Percentiles rank a stretch among this genome's conserved stretches.
phyloP scores from a whole-genome alignment of 2,329 filamentous ascomycete genomes.

The Fusarium lateritium region DNA sequence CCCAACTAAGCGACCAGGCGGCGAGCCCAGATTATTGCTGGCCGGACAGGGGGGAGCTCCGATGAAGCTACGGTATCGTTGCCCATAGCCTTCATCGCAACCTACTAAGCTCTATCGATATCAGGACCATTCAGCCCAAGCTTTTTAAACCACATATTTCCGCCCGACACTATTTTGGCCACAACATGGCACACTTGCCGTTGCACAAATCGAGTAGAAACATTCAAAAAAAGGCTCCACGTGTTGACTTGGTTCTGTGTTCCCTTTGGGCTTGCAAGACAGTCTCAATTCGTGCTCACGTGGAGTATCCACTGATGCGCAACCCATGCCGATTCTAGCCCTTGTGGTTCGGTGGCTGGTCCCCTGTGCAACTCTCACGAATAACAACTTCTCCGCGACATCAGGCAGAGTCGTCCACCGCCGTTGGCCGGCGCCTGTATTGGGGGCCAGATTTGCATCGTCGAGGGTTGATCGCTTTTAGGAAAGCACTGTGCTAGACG shows the following conservation, averaged over 20 bases:
- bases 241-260: constrained; percentile 49
- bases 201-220: constrained; percentile 48
- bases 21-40: constrained; percentile 32
- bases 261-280: constrained; percentile 45
- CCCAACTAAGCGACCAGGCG: constrained; percentile 45
- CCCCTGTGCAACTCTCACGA: constrained; percentile 44
- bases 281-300: constrained; percentile 48
- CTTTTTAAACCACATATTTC: constrained; percentile 9
- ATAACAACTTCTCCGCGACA: constrained; percentile 44
- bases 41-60: constrained; percentile 34
- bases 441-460: constrained; percentile 26
- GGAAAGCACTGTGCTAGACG: constrained; percentile 38
- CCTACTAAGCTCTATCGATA: constrained; percentile 25
- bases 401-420: constrained; percentile 42
- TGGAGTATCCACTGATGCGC: constrained; percentile 53
- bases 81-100: background rate
- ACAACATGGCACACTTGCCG: constrained; percentile 34
- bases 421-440: constrained; percentile 30
- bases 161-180: constrained; percentile 32
- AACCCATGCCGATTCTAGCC: constrained; percentile 48
- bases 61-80: constrained; percentile 17
- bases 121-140: constrained; percentile 9
- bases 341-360: constrained; percentile 46
- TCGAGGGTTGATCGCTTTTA: constrained; percentile 34
- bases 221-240: constrained; percentile 48